phyloP scores from a whole-genome alignment of 2,329 filamentous ascomycete species.

The Penicillium sp. region DNA sequence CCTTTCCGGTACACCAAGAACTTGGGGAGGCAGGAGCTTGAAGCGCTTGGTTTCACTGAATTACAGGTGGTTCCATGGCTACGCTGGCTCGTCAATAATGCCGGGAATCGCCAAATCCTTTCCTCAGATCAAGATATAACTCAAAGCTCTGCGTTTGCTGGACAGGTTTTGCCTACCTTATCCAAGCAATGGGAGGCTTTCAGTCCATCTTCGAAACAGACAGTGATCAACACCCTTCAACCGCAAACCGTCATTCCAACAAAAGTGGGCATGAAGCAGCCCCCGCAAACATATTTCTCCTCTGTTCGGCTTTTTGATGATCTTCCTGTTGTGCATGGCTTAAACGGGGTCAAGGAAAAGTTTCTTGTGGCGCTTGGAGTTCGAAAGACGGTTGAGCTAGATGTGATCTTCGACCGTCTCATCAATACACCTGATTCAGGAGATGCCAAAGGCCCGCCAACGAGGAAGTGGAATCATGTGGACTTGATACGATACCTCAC shows the following conservation, averaged over 20 bases:
- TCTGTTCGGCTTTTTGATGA: conserved; percentile 95
- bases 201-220: conserved; percentile 58
- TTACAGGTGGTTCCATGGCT: conserved; percentile 83
- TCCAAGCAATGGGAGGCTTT: conserved; percentile 90
- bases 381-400: conserved; percentile 88
- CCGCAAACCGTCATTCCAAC: conserved; percentile 76
- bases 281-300: conserved; percentile 81
- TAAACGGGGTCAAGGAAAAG: conserved; percentile 82
- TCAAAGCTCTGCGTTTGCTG: conserved; percentile 65
- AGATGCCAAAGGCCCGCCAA: conserved; percentile 45
- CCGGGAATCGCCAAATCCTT: conserved; percentile 51
- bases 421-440: conserved; percentile 53
- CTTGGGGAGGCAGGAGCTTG: conserved; percentile 61
- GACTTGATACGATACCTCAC: conserved; percentile 92
- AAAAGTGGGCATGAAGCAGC: conserved; percentile 80
- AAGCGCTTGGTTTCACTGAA: conserved; percentile 78
- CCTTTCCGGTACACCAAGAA: conserved; percentile 75
- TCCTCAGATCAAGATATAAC: conserved; percentile 63
- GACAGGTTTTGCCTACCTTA: conserved; percentile 68
- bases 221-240: conserved; percentile 59
- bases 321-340: conserved; percentile 69
- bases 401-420: conserved; percentile 84
- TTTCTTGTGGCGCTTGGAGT: conserved; percentile 78
- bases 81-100: conserved; percentile 66
- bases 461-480: conserved; percentile 76